Conservation (phyloP, 2,329 filamentous ascomycete genomes). For the Metarhizium anisopliae region DNA sequence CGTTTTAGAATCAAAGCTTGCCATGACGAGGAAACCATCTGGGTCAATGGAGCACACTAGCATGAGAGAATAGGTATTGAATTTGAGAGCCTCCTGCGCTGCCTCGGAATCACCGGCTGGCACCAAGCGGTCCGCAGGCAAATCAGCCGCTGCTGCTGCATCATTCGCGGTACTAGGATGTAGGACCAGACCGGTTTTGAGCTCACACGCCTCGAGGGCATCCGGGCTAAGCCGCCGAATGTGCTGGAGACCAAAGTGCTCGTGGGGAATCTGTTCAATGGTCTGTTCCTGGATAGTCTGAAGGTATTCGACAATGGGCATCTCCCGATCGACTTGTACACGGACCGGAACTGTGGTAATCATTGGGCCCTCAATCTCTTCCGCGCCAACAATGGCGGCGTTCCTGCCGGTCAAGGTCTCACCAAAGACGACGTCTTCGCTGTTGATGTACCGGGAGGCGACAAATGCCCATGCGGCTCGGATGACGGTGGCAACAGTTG, state of each 20-base stretch:
- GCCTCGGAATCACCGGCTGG: slow-evolving; percentile 47
- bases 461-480: slow-evolving; percentile 51
- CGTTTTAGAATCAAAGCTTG: slow-evolving; percentile 56
- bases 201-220: slow-evolving; percentile 45
- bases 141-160: slow-evolving; percentile 13
- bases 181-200: slow-evolving; percentile 45
- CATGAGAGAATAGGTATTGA: slow-evolving; percentile 54
- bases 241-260: slow-evolving; percentile 53
- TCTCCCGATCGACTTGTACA: slow-evolving; percentile 20
- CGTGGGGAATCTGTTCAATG: slow-evolving; percentile 50
- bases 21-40: slow-evolving; percentile 48
- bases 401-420: slow-evolving; percentile 51
- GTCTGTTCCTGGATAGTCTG: slow-evolving; percentile 47
- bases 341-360: slow-evolving; percentile 52
- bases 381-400: slow-evolving; percentile 35
- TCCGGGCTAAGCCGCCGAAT: slow-evolving; percentile 49
- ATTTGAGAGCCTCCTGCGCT: slow-evolving; percentile 50
- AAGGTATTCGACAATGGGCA: slow-evolving; percentile 41
- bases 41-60: slow-evolving; percentile 53
- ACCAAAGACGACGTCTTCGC: slow-evolving; percentile 46
- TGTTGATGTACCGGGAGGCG: slow-evolving; percentile 42
- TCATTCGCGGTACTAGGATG: slow-evolving; percentile 32
- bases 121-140: slow-evolving; percentile 42
- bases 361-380: slow-evolving; percentile 51
- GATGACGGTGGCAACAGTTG: slow-evolving; percentile 46